A percentile compares a stretch with the other conserved stretches of the same genome.
phyloP scores from a whole-genome alignment of 352 stramenopile species.

The Globisporangium cederbergense region DNA sequence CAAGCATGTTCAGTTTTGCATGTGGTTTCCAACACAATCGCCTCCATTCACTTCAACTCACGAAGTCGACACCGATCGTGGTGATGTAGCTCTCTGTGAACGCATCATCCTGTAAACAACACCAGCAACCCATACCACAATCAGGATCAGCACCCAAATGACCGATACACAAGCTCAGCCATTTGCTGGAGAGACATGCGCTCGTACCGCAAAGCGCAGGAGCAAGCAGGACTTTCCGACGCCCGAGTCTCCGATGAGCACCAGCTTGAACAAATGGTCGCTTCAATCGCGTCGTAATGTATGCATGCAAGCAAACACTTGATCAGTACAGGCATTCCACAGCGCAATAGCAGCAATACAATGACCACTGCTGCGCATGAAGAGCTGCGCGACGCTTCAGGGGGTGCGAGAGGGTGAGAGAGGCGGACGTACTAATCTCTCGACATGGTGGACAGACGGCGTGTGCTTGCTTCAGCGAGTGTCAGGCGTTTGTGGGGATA shows the following conservation, averaged over 20 bases:
- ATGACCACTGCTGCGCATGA: not conserved
- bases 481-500: not conserved
- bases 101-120: constrained; percentile 85
- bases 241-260: constrained; percentile 97
- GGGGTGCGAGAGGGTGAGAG: constrained; percentile 4
- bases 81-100: constrained; percentile 99
- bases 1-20: not conserved
- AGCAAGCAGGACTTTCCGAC: constrained; percentile 99
- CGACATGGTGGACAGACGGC: constrained; percentile 42
- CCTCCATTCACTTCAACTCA: constrained; percentile 35
- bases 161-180: not conserved
- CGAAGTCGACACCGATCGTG: constrained; percentile 94
- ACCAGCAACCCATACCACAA: not conserved
- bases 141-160: not conserved
- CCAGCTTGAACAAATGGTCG: constrained; percentile 97
- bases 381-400: constrained; percentile 14
- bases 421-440: constrained; percentile 62
- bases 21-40: not conserved
- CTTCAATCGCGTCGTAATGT: constrained; percentile 21
- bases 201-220: constrained; percentile 92
- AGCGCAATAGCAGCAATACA: constrained; percentile 1
- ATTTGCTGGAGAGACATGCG: constrained; percentile 7
- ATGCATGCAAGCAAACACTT: not conserved
- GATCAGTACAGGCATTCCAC: constrained; percentile 1
- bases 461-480: not conserved